Percentiles rank a stretch among this genome's conserved stretches.
Evolutionary conservation across 441 rosid species (phyloP).

Genomic region (Kokia cookei): DNA sequence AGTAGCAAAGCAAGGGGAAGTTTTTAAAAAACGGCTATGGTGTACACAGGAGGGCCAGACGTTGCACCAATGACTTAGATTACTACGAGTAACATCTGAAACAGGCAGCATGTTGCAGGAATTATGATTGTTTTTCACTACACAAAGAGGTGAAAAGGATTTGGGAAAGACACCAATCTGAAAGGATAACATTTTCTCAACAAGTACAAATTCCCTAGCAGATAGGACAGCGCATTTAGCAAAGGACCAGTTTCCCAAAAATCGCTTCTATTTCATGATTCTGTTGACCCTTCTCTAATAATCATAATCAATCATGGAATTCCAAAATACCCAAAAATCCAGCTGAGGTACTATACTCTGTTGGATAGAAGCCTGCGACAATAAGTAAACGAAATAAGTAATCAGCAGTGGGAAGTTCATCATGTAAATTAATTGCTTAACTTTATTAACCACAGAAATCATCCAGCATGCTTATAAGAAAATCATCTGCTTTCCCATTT

Average conservation of each 20-base stretch:
- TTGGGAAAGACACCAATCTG: conserved; percentile 22
- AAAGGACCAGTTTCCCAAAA: not conserved
- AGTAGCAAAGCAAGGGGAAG: conserved; percentile 27
- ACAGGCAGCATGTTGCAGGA: not conserved
- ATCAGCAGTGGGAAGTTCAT: not conserved
- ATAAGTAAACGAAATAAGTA: not conserved
- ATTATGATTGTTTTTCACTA: conserved; percentile 1
- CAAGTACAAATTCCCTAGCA: not conserved
- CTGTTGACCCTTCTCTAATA: not conserved
- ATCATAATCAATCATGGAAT: not conserved
- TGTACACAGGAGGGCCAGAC: not conserved
- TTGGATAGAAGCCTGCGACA: not conserved
- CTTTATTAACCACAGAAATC: conserved; percentile 3
- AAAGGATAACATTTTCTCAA: conserved; percentile 25
- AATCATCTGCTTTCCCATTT: conserved; percentile 1
- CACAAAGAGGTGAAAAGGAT: conserved; percentile 12
- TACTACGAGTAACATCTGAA: not conserved
- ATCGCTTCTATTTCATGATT: not conserved
- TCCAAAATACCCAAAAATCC: not conserved
- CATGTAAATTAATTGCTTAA: not conserved
- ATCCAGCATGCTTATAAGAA: not conserved
- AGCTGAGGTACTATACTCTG: not conserved
- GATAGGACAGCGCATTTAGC: not conserved
- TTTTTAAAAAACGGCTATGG: not conserved
- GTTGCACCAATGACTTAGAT: not conserved